A percentile compares a stretch with the other conserved stretches of the same genome.
Evolutionary conservation across 2,329 filamentous ascomycete genomes (phyloP).

Genomic region (Epichloe gansuensis): DNA sequence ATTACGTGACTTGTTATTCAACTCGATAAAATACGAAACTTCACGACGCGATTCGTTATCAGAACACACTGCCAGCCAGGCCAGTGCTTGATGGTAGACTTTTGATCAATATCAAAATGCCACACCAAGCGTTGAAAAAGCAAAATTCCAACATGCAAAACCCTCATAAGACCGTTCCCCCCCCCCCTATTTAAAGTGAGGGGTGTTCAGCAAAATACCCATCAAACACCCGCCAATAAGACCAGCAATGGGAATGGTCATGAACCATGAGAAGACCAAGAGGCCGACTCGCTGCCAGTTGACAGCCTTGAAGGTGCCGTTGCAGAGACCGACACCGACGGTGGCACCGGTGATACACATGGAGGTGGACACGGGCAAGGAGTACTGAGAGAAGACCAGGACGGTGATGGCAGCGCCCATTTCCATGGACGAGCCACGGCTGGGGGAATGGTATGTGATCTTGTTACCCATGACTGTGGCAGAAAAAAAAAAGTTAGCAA

Average conservation of each 20-base stretch:
- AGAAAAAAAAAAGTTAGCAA: background rate
- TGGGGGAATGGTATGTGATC: slow-evolving; percentile 55
- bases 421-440: slow-evolving; percentile 57
- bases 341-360: slow-evolving; percentile 75
- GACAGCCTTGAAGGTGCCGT: slow-evolving; percentile 56
- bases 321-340: slow-evolving; percentile 66
- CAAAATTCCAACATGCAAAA: too few species aligned
- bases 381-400: slow-evolving; percentile 62
- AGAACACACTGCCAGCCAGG: too few species aligned
- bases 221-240: slow-evolving; percentile 28
- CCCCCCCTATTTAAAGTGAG: slow-evolving; percentile 16
- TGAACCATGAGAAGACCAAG: slow-evolving; percentile 48
- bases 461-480: slow-evolving; percentile 63
- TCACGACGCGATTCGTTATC: too few species aligned
- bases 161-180: too few species aligned
- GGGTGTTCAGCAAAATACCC: slow-evolving; percentile 27
- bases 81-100: too few species aligned
- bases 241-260: slow-evolving; percentile 31
- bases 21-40: too few species aligned
- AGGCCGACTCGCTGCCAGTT: slow-evolving; percentile 64
- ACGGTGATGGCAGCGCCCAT: slow-evolving; percentile 68
- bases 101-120: background rate
- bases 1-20: too few species aligned
- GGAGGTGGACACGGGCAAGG: slow-evolving; percentile 62
- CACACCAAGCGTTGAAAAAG: background rate